Base-by-base conservation (phyloP, 1,284 basidiomycete genomes). In the Cryptococcus sp. region DNA sequence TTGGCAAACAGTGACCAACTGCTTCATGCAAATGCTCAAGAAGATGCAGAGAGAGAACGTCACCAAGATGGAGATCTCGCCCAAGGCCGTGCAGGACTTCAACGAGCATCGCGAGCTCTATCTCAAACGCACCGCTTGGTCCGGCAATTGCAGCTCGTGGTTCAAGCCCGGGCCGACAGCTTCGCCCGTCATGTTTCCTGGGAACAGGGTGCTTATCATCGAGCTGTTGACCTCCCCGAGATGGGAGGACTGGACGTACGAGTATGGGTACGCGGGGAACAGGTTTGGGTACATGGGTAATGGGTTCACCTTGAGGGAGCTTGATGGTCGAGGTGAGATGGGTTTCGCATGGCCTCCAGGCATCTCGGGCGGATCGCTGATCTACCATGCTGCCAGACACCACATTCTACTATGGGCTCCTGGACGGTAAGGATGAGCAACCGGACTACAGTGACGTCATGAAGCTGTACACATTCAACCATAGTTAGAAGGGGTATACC, bases 211-310 rank as follows among this genome's bases (percentile, higher is more conserved):
- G 46, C 61, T 64, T 28, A 61, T 68, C 53, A 64, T 68, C 39
- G 65, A 70, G 52, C 60, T 70, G 55, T 54, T 65, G 48, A 53
- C 55, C 12, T 21, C 66, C 39, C 68, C 69, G 0, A 63, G 71
- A 4, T 74, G 67, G 63, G 72, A 74, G 55, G 72, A 73, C 53
- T 72, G 55, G 55, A 60, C 68, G 7, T 71, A 62, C 46, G 56
- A 63, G 50, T 61, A 67, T 50, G 57, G 51, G 1, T 64, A 63
- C 18, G 42, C 55, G 21, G 56, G 54, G 12, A 70, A 68, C 46
- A 59, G 61, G 8, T 71, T 68, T 50, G 53, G 57, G 4, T 69
- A 68, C 56, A 53, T 65, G 47, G 69, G 67, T 12, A 69, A 70
- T 43, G 69, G 69, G 1, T 68, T 66, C 53, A 62, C 67, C 3